Conservation (phyloP, 2,329 filamentous ascomycete genomes). For the Botrytis porri region DNA sequence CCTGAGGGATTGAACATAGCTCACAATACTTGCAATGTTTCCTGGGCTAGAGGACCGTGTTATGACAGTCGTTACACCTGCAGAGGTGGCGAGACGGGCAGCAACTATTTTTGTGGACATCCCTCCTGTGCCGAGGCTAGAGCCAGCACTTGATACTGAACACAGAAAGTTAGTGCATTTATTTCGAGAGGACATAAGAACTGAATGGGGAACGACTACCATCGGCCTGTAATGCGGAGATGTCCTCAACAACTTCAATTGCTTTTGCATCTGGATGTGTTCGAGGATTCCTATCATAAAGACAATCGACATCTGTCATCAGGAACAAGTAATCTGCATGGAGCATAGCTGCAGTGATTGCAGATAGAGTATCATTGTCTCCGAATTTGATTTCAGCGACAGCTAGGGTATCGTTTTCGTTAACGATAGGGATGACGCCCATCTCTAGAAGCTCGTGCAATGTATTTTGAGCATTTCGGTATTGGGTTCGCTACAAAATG, state of each 20-base stretch:
- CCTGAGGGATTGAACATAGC: slow-evolving; percentile 67
- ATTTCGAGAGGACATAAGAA: neutral
- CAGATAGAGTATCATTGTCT: slow-evolving; percentile 95
- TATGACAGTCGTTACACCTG: slow-evolving; percentile 93
- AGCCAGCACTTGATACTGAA: slow-evolving; percentile 81
- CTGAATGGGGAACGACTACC: slow-evolving; percentile 43
- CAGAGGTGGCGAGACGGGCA: slow-evolving; percentile 85
- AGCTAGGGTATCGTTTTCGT: slow-evolving; percentile 95
- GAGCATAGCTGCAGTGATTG: slow-evolving; percentile 95
- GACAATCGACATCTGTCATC: slow-evolving; percentile 97
- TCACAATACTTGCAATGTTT: slow-evolving; percentile 84
- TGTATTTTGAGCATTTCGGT: slow-evolving; percentile 94
- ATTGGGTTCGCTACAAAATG: slow-evolving; percentile 69
- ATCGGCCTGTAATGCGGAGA: slow-evolving; percentile 77
- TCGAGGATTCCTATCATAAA: slow-evolving; percentile 94
- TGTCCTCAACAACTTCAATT: slow-evolving; percentile 91
- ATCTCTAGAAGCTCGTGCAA: slow-evolving; percentile 86
- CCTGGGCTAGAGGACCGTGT: slow-evolving; percentile 90
- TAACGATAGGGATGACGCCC: slow-evolving; percentile 97
- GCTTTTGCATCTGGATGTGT: slow-evolving; percentile 79
- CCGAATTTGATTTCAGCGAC: slow-evolving; percentile 99
- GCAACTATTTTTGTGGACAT: slow-evolving; percentile 98
- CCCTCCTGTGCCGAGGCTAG: slow-evolving; percentile 84
- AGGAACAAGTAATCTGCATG: slow-evolving; percentile 95
- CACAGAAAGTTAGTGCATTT: neutral